Conservation (phyloP, 2,329 filamentous ascomycete genomes). For the Aureobasidium subglaciale region DNA sequence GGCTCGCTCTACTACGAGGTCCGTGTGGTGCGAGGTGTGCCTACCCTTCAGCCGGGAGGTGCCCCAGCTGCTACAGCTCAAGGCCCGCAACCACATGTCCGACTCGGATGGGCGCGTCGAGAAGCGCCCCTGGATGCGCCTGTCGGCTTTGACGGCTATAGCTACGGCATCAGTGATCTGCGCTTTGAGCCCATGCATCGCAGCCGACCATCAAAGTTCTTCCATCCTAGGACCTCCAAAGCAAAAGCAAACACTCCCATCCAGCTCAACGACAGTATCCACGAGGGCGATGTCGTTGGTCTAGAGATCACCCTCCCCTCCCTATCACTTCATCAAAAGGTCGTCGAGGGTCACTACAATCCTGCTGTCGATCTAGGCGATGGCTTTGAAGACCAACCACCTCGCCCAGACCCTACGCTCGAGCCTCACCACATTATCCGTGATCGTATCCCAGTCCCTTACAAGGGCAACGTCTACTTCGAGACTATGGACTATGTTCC, state of each 20-base stretch:
- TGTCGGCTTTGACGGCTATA: conserved; percentile 84
- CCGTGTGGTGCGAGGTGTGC: conserved; percentile 72
- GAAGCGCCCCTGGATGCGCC: conserved; percentile 78
- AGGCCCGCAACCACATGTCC: conserved; percentile 54
- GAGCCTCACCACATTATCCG: conserved; percentile 75
- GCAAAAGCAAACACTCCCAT: conserved; percentile 31
- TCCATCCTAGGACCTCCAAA: conserved; percentile 31
- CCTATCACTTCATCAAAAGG: conserved; percentile 75
- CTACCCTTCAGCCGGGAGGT: conserved; percentile 37
- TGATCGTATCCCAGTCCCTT: conserved; percentile 88
- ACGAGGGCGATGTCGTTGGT: conserved; percentile 88
- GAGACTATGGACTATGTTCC: conserved; percentile 86
- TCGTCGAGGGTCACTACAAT: conserved; percentile 82
- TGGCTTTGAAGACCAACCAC: conserved; percentile 36
- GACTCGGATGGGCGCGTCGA: conserved; percentile 77
- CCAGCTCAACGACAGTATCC: conserved; percentile 55
- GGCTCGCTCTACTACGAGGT: conserved; percentile 93
- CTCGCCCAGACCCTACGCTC: conserved; percentile 29
- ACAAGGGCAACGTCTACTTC: conserved; percentile 90
- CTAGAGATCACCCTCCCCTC: conserved; percentile 87
- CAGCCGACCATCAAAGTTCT: conserved; percentile 87
- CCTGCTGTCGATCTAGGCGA: conserved; percentile 66
- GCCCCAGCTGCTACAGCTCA: conserved; percentile 21
- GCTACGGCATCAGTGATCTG: conserved; percentile 85
- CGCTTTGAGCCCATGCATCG: conserved; percentile 88